Base-by-base conservation (phyloP, 2,329 filamentous ascomycete species). In the Aaosphaeria arxii region DNA sequence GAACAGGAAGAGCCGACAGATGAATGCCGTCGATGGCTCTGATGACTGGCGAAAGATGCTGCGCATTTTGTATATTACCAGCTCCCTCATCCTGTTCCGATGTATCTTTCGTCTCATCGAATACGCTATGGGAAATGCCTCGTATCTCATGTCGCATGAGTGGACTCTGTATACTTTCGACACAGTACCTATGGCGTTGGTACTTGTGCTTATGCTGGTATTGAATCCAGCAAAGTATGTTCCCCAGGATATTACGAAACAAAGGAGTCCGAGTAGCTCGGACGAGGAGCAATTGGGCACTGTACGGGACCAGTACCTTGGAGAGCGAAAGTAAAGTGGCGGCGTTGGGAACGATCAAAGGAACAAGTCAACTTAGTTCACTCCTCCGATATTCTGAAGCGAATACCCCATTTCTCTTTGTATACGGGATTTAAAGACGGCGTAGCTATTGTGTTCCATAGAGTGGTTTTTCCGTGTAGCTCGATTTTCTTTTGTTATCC, bases 61-160 rank as follows among this genome's bases (percentile, higher is more conserved):
- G 2, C 59, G 57, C 52, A 68, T 70, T 0, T 64, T 82, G 13
- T 81, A 82, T 56, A 50, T 60, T 4, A 69, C 74, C 42, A 77
- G 73, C 54, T 52, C 64, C 1, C 60, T 81, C 13, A 77, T 82
- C 52, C 64, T 82, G 45, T 50, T 78, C 7, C 72, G 80, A 35
- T 76, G 70, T 33, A 56, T 77, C 1, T 79, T 80, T 50, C 72
- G 79, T 31, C 62, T 81, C 24, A 61, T 75, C 6, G 79, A 82
- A 61, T 83, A 78, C 52, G 54, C 68, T 0, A 65, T 73, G 59
- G 78, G 78, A 0, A 70, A 74, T 38, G 60, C 69, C 13, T 73
- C 77, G 1, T 74, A 71, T 45, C 56, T 81, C 17, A 67, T 78
- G 35, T 52, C 58, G 11, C 67, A 72, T 36, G 77, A 80, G 62